These are phyloP conservation scores for Fusarium papillatum DNA, from an alignment of 2,329 filamentous ascomycete genomes.

Conservation along the genomic window DNA sequence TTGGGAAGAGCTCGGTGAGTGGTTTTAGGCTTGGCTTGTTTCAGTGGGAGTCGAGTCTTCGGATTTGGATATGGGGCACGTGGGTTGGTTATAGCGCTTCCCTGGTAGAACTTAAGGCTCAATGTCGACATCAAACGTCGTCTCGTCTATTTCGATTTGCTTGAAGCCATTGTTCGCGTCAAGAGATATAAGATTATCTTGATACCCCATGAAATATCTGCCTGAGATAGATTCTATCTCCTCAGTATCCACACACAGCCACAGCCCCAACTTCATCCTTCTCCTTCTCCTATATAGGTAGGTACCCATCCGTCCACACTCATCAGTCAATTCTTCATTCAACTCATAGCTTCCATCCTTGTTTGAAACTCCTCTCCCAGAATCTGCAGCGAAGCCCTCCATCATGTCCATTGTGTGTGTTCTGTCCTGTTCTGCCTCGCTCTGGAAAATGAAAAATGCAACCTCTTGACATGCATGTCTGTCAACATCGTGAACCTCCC, in stretches of 20 bases:
- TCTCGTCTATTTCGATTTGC: constrained; percentile 27
- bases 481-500: constrained; percentile 28
- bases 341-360: neutral
- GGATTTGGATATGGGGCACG: neutral
- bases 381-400: constrained; percentile 30
- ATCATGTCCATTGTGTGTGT: constrained; percentile 27
- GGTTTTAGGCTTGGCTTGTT: neutral
- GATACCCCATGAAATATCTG: neutral
- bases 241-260: neutral
- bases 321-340: neutral
- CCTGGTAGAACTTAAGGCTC: neutral
- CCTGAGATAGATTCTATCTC: neutral
- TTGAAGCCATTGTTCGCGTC: constrained; percentile 2
- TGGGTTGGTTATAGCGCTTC: neutral
- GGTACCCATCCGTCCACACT: neutral
- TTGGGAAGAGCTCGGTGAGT: neutral
- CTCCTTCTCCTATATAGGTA: neutral
- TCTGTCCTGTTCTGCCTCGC: constrained; percentile 30
- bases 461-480: constrained; percentile 16
- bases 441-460: constrained; percentile 30
- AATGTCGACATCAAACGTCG: constrained; percentile 14
- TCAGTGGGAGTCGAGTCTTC: neutral
- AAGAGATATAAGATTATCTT: constrained; percentile 16
- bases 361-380: neutral
- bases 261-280: neutral